Conservation (phyloP, 331 rosid species). For the Arachis monticola region DNA sequence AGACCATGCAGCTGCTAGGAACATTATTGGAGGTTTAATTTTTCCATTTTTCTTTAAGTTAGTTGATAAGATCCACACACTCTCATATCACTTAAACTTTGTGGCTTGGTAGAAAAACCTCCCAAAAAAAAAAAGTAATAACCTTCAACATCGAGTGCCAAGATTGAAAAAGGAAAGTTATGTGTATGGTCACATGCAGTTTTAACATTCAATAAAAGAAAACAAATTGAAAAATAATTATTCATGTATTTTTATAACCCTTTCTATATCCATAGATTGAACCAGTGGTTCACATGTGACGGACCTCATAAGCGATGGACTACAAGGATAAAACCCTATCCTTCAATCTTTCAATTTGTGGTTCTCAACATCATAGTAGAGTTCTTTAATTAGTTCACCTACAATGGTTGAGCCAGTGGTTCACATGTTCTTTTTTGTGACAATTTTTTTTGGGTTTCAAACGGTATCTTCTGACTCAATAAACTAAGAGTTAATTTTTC, state of each 20-base stretch:
- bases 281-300: slow-evolving; percentile 47
- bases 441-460: no score
- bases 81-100: no score
- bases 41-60: not conserved
- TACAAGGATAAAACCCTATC: slow-evolving; percentile 62
- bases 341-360: slow-evolving; percentile 49
- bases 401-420: no score
- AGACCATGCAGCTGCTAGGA: not conserved
- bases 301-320: slow-evolving; percentile 39
- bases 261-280: slow-evolving; percentile 31
- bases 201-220: not conserved
- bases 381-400: no score
- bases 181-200: not conserved
- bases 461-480: no score
- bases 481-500: no score
- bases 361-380: not conserved
- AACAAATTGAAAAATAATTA: not conserved
- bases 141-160: not conserved
- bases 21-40: not conserved
- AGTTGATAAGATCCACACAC: no score
- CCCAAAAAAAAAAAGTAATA: not conserved
- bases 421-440: no score
- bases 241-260: not conserved
- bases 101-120: no score
- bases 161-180: not conserved